Base-by-base conservation (phyloP, 139 green algal species). In the Micractinium sp. region DNA sequence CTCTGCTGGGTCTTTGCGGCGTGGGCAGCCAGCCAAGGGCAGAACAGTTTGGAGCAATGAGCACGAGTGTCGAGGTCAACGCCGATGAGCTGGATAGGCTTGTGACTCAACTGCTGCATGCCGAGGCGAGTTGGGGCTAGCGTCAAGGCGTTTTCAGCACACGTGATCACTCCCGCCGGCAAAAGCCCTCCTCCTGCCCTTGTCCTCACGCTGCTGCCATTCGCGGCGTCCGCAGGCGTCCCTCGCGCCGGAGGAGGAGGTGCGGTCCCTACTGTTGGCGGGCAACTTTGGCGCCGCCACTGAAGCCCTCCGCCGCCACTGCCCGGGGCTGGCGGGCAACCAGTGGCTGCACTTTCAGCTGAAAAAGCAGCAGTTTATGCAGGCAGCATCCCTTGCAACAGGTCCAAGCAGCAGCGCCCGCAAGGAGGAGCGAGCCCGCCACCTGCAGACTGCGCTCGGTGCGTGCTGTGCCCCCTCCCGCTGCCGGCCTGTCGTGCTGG, bases 261-360 rank as follows among this genome's bases (percentile, higher is more conserved):
- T 81, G 27, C 67, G 83, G 12, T 3, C 20, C 29, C 66, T 67
- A 36, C 71, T 87, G 35, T 38, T 81, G 23, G 47, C 9, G 27
- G 83, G 56, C 27, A 31, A 79, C 83, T 87, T 87, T 75, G 73
- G 27, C 66, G 67, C 33, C 12, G 83, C 83, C 4, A 36, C 39
- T 27, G 67, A 39, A 15, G 63, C 63, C 38, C 29, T 87, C 20
- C 67, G 7, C 16, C 29, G 38, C 25, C 66, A 38, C 27, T 80
- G 61, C 35, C 82, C 82, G 3, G 33, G 27, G 27, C 83, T 87
- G 27, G 83, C 83, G 1, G 38, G 31, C 38, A 81, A 66, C 39
- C 83, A 63, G 12, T 87, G 67, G 63, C 83, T 87, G 66, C 27
- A 87, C 38, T 87, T 87, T 27, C 83, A 87, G 83, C 67, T 87